Base-by-base conservation (phyloP, 2,329 filamentous ascomycete genomes). In the Cordyceps javanica region DNA sequence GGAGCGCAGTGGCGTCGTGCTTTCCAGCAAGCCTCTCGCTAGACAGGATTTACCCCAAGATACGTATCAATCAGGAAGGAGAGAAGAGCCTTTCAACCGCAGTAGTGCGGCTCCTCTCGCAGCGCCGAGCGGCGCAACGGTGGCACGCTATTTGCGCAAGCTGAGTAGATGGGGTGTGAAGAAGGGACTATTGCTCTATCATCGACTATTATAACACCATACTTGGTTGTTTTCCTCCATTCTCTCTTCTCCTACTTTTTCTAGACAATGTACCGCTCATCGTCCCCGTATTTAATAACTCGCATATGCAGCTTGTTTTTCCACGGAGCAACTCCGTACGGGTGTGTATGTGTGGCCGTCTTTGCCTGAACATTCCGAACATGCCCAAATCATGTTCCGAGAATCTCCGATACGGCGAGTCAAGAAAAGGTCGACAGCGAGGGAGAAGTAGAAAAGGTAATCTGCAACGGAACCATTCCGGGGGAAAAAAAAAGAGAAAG, bases 11-110 rank as follows among this genome's bases (percentile, higher is more conserved):
- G 50, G 36, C 49, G 49, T 13, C 21, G 34, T 6, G 14, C 23
- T 32, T 21, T n/a, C 45, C 19, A 32, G 46, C 30, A 23, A 26
- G n/a, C 46, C 46, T 38, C 32, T 38, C 19, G 11, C 26, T 32
- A 16, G 49, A 36, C 36, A 28, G 6, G 28, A 28, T 21, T 42
- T 30, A 25, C 50, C 30, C 26, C 50, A 53, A 53, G 50, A 53
- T 44, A 44, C 44, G 50, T 53, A 53, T 42, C n/a, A 42, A 53
- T 53, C 19, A 32, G 50, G 38, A 42, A 53, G 50, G 50, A 3
- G n/a, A 53, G 16, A 13, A 19, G 8, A 4, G 13, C 34, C 10
- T 41, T 41, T 41, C 25, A 19, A 19, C 38, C 32, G 36, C 48
- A 11, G 48, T 52, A 26, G 34, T 52, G 23, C 13, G n/a, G n/a